phyloP scores from a whole-genome alignment of 352 stramenopile species.

The Phytopythium chamaehyphon region DNA sequence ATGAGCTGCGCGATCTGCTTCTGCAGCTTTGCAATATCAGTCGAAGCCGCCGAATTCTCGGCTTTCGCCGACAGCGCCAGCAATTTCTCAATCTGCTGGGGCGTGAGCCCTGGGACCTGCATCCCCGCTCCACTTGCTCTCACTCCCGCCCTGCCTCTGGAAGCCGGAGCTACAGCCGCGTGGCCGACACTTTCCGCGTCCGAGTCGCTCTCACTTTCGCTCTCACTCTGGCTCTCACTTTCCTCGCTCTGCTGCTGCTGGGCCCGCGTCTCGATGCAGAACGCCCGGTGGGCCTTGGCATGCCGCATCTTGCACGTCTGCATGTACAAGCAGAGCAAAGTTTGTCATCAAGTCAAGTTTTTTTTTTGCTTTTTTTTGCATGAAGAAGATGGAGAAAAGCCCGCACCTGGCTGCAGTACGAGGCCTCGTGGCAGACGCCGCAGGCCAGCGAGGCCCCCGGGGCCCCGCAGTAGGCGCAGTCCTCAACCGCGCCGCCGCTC shows the following conservation, averaged over 20 bases:
- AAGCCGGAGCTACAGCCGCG: conserved; percentile 8
- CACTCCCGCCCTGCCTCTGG: conserved; percentile 10
- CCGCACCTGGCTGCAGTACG: conserved; percentile 72
- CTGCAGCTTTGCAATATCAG: conserved; percentile 60
- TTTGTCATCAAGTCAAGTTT: no score
- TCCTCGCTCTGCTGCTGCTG: conserved; percentile 55
- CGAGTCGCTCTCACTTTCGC: conserved; percentile 69
- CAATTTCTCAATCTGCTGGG: conserved; percentile 63
- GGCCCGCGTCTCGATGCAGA: conserved; percentile 68
- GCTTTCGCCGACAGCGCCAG: conserved; percentile 58
- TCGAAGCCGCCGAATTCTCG: conserved; percentile 39
- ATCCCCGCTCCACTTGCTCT: conserved; percentile 11
- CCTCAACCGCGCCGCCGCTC: conserved; percentile 23
- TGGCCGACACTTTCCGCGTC: conserved; percentile 51
- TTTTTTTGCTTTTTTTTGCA: no score
- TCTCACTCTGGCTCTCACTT: conserved; percentile 39
- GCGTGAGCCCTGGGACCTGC: conserved; percentile 49
- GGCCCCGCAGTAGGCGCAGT: conserved; percentile 73
- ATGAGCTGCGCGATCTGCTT: conserved; percentile 76
- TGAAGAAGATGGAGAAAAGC: no score
- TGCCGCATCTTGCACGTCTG: conserved; percentile 73
- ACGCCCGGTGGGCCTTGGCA: conserved; percentile 59
- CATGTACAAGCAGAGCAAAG: no score
- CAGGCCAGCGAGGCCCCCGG: conserved; percentile 51
- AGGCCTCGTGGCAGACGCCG: conserved; percentile 58